Evolutionary conservation across 345 rosid genomes (phyloP).

Genomic region (Eucalyptus tenuipes): DNA sequence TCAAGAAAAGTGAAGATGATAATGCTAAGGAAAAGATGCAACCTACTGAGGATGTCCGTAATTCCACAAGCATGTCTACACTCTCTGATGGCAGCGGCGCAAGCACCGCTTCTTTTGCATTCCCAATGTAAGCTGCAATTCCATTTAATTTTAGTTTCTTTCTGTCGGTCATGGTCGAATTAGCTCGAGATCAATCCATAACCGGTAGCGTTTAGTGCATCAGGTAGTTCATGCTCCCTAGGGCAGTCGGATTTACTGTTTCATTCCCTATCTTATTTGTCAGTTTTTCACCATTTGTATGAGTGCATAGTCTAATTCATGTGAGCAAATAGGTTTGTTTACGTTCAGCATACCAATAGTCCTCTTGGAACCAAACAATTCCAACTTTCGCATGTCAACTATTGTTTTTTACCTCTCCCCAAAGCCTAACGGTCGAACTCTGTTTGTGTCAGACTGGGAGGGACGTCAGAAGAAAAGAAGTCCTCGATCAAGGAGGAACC

Average conservation of each 20-base stretch:
- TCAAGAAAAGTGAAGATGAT: neutral
- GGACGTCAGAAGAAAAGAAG: neutral
- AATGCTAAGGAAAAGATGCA: neutral
- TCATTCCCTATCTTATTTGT: neutral
- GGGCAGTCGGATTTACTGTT: neutral
- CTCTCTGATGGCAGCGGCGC: constrained; percentile 22
- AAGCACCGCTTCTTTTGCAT: constrained; percentile 56
- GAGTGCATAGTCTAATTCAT: neutral
- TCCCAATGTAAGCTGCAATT: constrained; percentile 51
- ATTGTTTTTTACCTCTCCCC: neutral
- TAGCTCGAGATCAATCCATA: neutral
- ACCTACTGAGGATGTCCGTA: neutral
- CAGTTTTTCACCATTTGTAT: neutral
- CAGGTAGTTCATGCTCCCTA: neutral
- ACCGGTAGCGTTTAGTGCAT: neutral
- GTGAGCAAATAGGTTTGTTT: neutral
- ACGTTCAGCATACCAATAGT: neutral
- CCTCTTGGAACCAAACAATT: neutral
- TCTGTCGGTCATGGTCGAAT: neutral
- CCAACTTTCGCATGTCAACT: neutral
- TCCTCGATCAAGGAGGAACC: neutral
- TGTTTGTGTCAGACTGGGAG: neutral
- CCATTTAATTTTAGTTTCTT: neutral
- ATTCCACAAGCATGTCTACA: constrained; percentile 12
- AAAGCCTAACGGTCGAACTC: neutral